phyloP scores from a whole-genome alignment of 176 grass and related monocot species.

The Triticum timopheevii region DNA sequence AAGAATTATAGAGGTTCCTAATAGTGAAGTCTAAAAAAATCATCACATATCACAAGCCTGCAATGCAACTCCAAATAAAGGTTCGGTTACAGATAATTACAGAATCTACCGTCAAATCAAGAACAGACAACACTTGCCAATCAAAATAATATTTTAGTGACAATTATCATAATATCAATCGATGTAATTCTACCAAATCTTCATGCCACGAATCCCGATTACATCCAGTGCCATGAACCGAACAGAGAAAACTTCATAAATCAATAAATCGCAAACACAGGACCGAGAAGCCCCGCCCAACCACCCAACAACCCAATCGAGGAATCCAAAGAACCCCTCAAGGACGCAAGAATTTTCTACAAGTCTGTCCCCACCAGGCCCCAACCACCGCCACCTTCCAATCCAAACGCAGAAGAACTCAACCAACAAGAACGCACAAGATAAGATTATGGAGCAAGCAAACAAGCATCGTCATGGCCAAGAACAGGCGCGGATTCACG shows the following conservation, averaged over 20 bases:
- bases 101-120: constrained; percentile 25
- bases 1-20: constrained; percentile 7
- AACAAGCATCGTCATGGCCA: neutral
- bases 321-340: constrained; percentile 11
- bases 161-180: neutral
- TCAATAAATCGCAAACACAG: constrained; percentile 21
- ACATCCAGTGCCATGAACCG: neutral
- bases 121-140: neutral
- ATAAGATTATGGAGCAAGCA: neutral
- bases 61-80: neutral
- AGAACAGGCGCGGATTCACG: neutral
- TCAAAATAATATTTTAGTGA: neutral
- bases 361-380: neutral
- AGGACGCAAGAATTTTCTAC: constrained; percentile 15
- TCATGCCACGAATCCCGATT: neutral
- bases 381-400: constrained; percentile 63
- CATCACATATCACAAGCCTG: neutral
- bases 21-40: neutral
- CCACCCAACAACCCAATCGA: constrained; percentile 15
- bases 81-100: neutral
- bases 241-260: neutral
- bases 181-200: neutral
- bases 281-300: constrained; percentile 20
- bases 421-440: neutral
- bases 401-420: constrained; percentile 40